Base-by-base conservation (phyloP, 805 yeast species). In the Candida silvicultrix region DNA sequence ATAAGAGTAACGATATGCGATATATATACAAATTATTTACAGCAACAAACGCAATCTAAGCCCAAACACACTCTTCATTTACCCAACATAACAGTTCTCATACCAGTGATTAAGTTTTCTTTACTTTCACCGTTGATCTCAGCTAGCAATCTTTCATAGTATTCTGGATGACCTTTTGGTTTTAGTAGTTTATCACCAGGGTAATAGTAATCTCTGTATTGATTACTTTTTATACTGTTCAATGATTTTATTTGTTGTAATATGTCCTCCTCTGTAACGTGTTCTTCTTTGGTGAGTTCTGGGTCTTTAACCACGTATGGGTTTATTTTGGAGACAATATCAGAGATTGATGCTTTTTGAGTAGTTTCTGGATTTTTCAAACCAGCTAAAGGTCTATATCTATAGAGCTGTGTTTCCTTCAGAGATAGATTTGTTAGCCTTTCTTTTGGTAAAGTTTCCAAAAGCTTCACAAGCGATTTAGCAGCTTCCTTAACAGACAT, bases 121-220 rank as follows among this genome's bases (percentile, higher is more conserved):
- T 78, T 82, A 57, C 76, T 74, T 56, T 82, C 81, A 21, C 92
- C 90, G 48, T 74, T 71, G 38, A 89, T 75, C 61, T 88, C 95
- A 23, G 74, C 71, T 65, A 83, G 53, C 44, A 89, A 71, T 57
- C 94, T 74, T 37, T 73, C 76, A 58, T 89, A 89, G 60, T 89
- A 89, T 41, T 73, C 64, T 2, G 95, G 89, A 64, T 88, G 86
- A 2, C 96, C 96, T 57, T 83, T 81, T n/a, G 97, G 97, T 53
- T 65, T 71, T 56, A 78, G 65, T 52, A 89, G 65, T 59, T 84
- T 84, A 39, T 80, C 84, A 46, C 81, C 81, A 32, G 81, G 74
- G 49, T 75, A 70, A 60, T 85, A 86, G 57, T 79, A 79, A 48
- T 76, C 75, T 55, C 70, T 73, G 69, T 81, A 81, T 57, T 81